Base-by-base conservation (phyloP, 2,329 filamentous ascomycete genomes). In the Escovopsis sp. region DNA sequence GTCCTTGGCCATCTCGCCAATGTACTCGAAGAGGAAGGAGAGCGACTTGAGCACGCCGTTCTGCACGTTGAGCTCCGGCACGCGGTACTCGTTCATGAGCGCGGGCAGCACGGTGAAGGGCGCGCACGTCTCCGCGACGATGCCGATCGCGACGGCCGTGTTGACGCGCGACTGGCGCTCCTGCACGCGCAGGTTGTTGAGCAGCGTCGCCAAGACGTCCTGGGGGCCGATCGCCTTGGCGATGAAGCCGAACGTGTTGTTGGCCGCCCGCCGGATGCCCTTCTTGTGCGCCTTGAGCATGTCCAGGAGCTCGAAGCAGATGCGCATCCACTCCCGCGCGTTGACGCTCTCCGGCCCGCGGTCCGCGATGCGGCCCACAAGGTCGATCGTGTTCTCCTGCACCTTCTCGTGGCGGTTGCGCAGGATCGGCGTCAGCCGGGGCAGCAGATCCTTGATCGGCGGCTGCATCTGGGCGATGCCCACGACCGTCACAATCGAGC, bases 241-340 rank as follows among this genome's bases (percentile, higher is more conserved):
- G 55, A 98, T 98, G 72, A 95, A 98, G 60, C 91, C 91, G 55
- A 98, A 98, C 0, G 91, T 98, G 69, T 98, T 98, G 75, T 98
- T 98, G 53, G 91, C 93, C 16, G 91, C 91, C 61, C 91, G 82
- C 50, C 91, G 84, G 52, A 98, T 98, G 50, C 91, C 93, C 72
- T 98, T 98, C 67, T 98, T 98, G 71, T 98, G 91, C 7, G 91
- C 91, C 65, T 98, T 98, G 55, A 98, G 76, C 91, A 98, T 98
- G 64, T 98, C 91, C 27, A 98, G 77, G 41, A 98, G 71, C 67
- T 98, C 91, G 62, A 98, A 98, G 66, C 91, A 98, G 60, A 98
- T 98, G 59, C 91, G 81, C 93, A 98, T 98, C 91, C 91, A 98
- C 64, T 98, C 91, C 55, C 91, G 78, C 12, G 91, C 88, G 57